Evolutionary conservation across 495 filamentous ascomycete species (phyloP), one percentile per base, ranked within the genome.

Genomic region (Margaritispora aquatica): DNA sequence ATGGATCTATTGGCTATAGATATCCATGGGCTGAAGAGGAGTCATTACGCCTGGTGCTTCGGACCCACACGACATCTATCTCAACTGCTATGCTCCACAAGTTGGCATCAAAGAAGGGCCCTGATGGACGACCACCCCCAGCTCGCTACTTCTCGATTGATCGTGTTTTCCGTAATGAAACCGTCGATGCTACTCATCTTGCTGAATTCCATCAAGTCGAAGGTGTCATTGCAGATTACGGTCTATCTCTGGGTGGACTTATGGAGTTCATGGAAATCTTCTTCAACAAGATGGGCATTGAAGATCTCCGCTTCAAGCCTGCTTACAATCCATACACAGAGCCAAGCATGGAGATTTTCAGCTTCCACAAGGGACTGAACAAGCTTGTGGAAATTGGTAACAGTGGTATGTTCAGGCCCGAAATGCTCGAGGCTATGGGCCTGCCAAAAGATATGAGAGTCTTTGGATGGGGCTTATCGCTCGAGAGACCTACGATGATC

Each of bases 281-380:
- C 84, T 98, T 97, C 72, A 79, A 74, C 26, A 96, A 96, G 76
- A 96, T 98, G 88, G 93, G 93, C 58, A 86, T 98, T 54, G 81
- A 89, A 55, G 79, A 88, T 60, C 77, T 97, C 59, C 84, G 88
- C 59, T 97, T 95, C 84, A 97, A 97, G 78, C 92, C 92, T 1
- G 92, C 92, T n/a, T 97, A 98, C 63, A 95, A 97, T 72, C 89
- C 90, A 0, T 95, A 98, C 77, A 97, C 94, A n/a, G 94, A 98
- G 73, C 94, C 94, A 10, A 88, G 84, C 70, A 92, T 97, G 89
- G 92, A 97, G 73, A 94, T 97, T 63, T 97, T 96, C 75, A 88
- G 88, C 17, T 95, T 87, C 73, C 92, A 97, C 74, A 84, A 87
- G 58, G 94, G 94, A 9, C 79, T 98, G 41, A 83, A 82, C 58